A percentile compares a stretch with the other conserved stretches of the same genome.
Conservation (phyloP, 1,284 basidiomycete genomes). For the Ceratobasidium sp. region DNA sequence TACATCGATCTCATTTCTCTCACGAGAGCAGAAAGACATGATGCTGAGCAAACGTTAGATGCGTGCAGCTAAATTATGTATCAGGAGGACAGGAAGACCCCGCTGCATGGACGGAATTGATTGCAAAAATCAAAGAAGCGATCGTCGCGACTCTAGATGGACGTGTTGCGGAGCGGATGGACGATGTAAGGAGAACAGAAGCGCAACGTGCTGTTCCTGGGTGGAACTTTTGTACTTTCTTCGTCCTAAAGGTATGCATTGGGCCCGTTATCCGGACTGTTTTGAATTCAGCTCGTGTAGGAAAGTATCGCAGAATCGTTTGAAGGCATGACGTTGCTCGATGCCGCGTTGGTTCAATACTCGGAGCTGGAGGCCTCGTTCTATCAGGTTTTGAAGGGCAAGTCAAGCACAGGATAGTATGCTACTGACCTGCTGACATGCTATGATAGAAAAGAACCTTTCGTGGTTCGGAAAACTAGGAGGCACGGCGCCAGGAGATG, state of each 20-base stretch:
- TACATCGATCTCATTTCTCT: background rate
- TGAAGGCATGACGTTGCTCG: conserved; percentile 88
- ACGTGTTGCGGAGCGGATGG: conserved; percentile 82
- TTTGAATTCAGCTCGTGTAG: conserved; percentile 60
- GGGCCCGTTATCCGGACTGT: too few relatives aligned
- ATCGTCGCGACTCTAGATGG: conserved; percentile 85
- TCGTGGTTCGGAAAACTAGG: conserved; percentile 92
- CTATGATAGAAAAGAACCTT: conserved; percentile 84
- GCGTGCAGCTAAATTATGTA: conserved; percentile 82
- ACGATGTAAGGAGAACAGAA: conserved; percentile 89
- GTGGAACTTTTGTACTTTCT: conserved; percentile 98
- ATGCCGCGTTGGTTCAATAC: conserved; percentile 91
- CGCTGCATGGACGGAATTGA: conserved; percentile 88
- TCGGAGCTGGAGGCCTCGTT: conserved; percentile 92
- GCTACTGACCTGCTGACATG: too few relatives aligned
- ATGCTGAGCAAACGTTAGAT: conserved; percentile 63
- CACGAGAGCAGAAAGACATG: too few relatives aligned
- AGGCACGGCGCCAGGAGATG: conserved; percentile 77
- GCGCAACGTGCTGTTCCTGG: conserved; percentile 88
- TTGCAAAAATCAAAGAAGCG: conserved; percentile 91
- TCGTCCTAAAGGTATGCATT: conserved; percentile 83
- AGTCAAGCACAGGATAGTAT: background rate
- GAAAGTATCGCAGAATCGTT: conserved; percentile 95
- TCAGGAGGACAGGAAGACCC: conserved; percentile 75
- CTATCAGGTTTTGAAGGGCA: conserved; percentile 69